phyloP scores from a whole-genome alignment of 768 basidiomycete genomes.

The Mycena metata region DNA sequence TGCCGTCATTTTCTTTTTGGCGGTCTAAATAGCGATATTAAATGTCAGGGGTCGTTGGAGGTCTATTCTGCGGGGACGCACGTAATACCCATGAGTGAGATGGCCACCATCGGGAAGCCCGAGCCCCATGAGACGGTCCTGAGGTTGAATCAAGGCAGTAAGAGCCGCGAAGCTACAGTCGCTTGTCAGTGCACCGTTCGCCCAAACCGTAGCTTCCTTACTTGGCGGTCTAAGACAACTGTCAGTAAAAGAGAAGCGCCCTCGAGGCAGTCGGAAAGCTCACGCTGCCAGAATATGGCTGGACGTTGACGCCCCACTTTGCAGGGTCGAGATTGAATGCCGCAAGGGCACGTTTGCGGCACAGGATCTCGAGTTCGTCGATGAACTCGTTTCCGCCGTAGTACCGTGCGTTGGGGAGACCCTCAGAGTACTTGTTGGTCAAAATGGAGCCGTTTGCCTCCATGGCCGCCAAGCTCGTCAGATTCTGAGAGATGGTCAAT shows the following conservation, averaged over 20 bases:
- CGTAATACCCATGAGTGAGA: slow-evolving; percentile 97
- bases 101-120: slow-evolving; percentile 98
- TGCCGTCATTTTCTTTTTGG: slow-evolving; percentile 99
- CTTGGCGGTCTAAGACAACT: slow-evolving; percentile 81
- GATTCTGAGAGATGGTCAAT: slow-evolving; percentile 75
- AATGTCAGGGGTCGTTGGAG: slow-evolving; percentile 12
- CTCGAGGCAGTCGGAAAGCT: slow-evolving; percentile 42
- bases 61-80: slow-evolving; percentile 52
- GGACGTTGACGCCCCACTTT: slow-evolving; percentile 99
- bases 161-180: slow-evolving; percentile 89
- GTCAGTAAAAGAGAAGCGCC: slow-evolving; percentile 35
- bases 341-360: slow-evolving; percentile 94
- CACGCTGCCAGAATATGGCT: slow-evolving; percentile 95
- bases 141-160: slow-evolving; percentile 95
- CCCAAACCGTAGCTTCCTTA: slow-evolving; percentile 51
- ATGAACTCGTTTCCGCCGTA: slow-evolving; percentile 99
- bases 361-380: slow-evolving; percentile 94
- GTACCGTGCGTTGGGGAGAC: slow-evolving; percentile 97
- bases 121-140: slow-evolving; percentile 99
- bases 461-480: slow-evolving; percentile 96
- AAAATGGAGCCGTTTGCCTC: slow-evolving; percentile 99
- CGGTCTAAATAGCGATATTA: slow-evolving; percentile 67
- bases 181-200: slow-evolving; percentile 31
- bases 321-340: slow-evolving; percentile 95
- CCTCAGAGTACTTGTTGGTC: slow-evolving; percentile 99